Base-by-base conservation (phyloP, 768 basidiomycete genomes). In the Gloeostereum incarnatum region DNA sequence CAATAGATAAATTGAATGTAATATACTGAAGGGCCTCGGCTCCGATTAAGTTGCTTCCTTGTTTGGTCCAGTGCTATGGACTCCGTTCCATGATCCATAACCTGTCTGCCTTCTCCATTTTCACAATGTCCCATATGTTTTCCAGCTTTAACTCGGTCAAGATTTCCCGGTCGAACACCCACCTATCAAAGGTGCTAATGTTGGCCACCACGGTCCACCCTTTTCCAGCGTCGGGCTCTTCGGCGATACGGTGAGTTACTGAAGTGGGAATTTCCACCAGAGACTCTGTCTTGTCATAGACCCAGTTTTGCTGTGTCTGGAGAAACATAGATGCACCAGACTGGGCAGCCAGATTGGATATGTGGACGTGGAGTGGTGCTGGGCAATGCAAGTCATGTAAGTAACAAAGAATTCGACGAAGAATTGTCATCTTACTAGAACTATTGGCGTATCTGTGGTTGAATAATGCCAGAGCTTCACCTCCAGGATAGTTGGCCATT, bases 311-410 rank as follows among this genome's bases (percentile, higher is more conserved):
- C 29, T 40, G 27, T 38, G 45, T 66, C 27, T 88, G 85, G 16
- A 78, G 75, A 66, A 97, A 96, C 38, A 92, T 76, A 0, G 89
- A 84, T 2, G 89, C 86, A 2, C 96, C 94, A 0, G 83, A 90
- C 57, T 94, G 92, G 2, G 88, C 81, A 1, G 87, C 84, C 31
- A 90, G 72, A 45, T 93, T 86, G 36, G 76, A 80, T 31, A 96
- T 76, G 50, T 93, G 84, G 3, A 94, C 73, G 41, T 81, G 75
- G 25, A 76, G 72, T 61, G 56, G 48, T 5, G 47, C 20, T 37
- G 30, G 14, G 16, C 3, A 20, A 24, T n/a, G n/a, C n/a, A 17
- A 18, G 35, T 41, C 22, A 6, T 17, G 6, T 10, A 11, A 33
- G 20, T 30, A 6, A 36, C 10, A n/a, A 19, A 31, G 20, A 3